phyloP scores from a whole-genome alignment of 192 early-diverging fungal species.

The Mortierella claussenii region DNA sequence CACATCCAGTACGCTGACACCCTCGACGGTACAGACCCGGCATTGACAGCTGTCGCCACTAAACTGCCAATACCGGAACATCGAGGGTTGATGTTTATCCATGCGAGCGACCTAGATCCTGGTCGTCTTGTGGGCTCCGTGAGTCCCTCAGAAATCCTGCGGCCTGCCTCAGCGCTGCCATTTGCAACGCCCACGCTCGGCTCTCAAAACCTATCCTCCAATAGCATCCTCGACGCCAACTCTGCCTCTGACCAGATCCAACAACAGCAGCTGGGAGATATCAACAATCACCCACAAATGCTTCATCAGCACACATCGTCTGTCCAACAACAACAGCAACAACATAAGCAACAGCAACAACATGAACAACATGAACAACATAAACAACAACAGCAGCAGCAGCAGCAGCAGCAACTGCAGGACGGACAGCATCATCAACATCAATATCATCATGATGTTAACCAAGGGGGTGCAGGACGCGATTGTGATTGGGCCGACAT shows the following conservation, averaged over 20 bases:
- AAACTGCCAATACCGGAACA: constrained; percentile 47
- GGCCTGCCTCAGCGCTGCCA: constrained; percentile 12
- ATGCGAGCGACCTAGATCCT: constrained; percentile 38
- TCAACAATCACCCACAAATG: constrained; percentile 46
- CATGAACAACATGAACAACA: constrained; percentile 12
- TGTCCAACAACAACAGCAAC: constrained; percentile 10
- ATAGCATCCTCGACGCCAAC: too few relatives aligned
- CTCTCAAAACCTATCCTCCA: background rate
- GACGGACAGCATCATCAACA: constrained; percentile 13
- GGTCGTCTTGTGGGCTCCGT: constrained; percentile 62
- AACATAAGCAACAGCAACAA: constrained; percentile 10
- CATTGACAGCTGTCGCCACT: background rate
- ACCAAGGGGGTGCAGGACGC: constrained; percentile 12
- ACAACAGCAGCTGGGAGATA: constrained; percentile 13
- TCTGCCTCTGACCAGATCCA: background rate
- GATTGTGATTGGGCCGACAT: constrained; percentile 34
- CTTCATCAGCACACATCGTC: constrained; percentile 29
- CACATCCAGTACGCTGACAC: background rate
- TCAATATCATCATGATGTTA: constrained; percentile 5
- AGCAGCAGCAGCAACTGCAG: constrained; percentile 19
- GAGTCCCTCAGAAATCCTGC: constrained; percentile 58
- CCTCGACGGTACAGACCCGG: background rate
- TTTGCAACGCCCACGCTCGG: background rate
- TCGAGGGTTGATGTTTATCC: constrained; percentile 53
- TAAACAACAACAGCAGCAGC: background rate